Conservation (phyloP, 495 filamentous ascomycete genomes). For the Aspergillus bridgeri region DNA sequence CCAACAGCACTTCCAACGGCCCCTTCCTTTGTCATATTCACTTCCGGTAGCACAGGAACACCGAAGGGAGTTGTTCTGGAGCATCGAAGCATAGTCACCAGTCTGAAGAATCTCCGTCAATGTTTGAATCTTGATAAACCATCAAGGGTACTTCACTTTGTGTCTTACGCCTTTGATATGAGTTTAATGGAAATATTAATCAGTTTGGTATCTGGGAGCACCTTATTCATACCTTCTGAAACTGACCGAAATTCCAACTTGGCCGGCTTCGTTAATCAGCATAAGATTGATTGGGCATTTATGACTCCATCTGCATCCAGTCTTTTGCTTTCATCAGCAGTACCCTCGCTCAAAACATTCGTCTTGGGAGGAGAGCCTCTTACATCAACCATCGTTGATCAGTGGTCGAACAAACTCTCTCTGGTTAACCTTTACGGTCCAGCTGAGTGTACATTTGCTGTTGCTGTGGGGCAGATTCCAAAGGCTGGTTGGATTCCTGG, state of each 20-base stretch:
- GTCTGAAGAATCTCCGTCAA: neutral
- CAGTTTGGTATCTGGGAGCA: neutral
- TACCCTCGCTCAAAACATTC: neutral
- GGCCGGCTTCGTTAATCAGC: neutral
- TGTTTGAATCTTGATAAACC: neutral
- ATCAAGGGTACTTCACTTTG: neutral
- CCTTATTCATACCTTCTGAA: neutral
- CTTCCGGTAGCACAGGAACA: slow-evolving; percentile 33
- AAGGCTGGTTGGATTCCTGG: neutral
- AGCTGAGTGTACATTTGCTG: neutral
- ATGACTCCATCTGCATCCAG: neutral
- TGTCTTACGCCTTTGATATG: slow-evolving; percentile 4
- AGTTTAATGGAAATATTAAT: neutral
- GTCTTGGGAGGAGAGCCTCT: slow-evolving; percentile 1
- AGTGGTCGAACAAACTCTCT: neutral
- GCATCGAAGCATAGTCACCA: slow-evolving; percentile 24
- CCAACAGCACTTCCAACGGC: slow-evolving; percentile 3
- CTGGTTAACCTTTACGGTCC: slow-evolving; percentile 3
- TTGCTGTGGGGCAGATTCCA: neutral
- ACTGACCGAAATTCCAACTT: neutral
- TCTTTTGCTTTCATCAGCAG: neutral
- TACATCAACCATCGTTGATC: neutral
- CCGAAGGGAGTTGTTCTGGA: slow-evolving; percentile 36
- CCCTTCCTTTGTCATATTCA: slow-evolving; percentile 34
- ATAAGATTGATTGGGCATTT: neutral